These are phyloP conservation scores for Globisporangium echinulatum DNA, from an alignment of 352 stramenopile species.

Conservation along the genomic window DNA sequence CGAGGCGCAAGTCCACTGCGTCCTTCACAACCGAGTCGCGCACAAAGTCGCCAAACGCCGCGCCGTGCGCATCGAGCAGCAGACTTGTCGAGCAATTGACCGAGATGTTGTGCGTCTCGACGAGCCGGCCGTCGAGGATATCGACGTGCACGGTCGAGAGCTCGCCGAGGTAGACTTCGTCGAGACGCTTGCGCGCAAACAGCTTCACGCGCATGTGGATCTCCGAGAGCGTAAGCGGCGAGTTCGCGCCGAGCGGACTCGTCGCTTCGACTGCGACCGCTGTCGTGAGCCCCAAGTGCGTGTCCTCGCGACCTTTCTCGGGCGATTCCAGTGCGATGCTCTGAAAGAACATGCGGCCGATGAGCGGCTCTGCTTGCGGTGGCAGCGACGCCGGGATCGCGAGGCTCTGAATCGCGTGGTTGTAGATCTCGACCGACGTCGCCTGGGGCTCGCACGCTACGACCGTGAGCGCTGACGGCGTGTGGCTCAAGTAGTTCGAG, in stretches of 20 bases:
- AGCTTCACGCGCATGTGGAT: slow-evolving; percentile 60
- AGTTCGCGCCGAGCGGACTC: slow-evolving; percentile 57
- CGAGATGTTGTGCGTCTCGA: slow-evolving; percentile 64
- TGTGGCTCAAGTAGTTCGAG: slow-evolving; percentile 66
- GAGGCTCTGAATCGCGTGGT: slow-evolving; percentile 64
- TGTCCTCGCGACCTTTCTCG: slow-evolving; percentile 33
- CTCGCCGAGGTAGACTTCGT: slow-evolving; percentile 35
- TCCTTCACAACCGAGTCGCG: slow-evolving; percentile 49
- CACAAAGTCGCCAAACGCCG: slow-evolving; percentile 60
- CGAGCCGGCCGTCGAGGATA: slow-evolving; percentile 45
- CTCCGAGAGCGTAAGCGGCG: slow-evolving; percentile 40
- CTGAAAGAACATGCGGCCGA: slow-evolving; percentile 62
- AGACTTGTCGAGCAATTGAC: slow-evolving; percentile 53
- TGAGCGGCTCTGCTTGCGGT: slow-evolving; percentile 48
- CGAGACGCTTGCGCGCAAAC: slow-evolving; percentile 15
- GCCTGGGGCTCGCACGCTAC: slow-evolving; percentile 53
- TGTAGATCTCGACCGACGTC: slow-evolving; percentile 63
- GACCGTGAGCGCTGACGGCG: slow-evolving; percentile 44
- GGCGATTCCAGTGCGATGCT: slow-evolving; percentile 47
- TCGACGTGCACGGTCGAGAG: slow-evolving; percentile 46
- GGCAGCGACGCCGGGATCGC: slow-evolving; percentile 54
- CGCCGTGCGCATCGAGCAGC: slow-evolving; percentile 30
- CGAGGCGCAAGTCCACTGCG: slow-evolving; percentile 36
- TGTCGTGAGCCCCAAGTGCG: slow-evolving; percentile 36
- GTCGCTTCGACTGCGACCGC: slow-evolving; percentile 58